phyloP scores from a whole-genome alignment of 2,329 filamentous ascomycete genomes.

The Microascus cirrosus region DNA sequence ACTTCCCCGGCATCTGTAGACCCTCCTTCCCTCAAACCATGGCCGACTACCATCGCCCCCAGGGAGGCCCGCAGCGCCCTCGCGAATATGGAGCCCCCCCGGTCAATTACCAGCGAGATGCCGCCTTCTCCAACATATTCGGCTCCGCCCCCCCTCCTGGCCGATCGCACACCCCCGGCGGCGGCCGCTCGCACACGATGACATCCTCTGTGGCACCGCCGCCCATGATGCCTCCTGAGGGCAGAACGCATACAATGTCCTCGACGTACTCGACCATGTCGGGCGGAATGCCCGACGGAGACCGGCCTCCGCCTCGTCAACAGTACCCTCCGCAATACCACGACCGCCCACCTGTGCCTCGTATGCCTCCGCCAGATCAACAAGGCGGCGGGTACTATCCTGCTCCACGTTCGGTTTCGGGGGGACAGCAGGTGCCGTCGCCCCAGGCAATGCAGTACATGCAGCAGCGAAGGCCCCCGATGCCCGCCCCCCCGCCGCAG shows the following conservation, averaged over 20 bases:
- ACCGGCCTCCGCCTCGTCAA: slow-evolving; percentile 52
- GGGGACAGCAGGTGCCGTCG: slow-evolving; percentile 32
- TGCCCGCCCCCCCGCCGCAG: slow-evolving; percentile 21
- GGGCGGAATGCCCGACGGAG: slow-evolving; percentile 31
- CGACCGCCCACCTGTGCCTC: slow-evolving; percentile 12
- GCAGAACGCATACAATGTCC: slow-evolving; percentile 69
- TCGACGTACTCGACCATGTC: slow-evolving; percentile 24
- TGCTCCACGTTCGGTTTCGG: slow-evolving; percentile 38
- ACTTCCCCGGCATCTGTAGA: slow-evolving; percentile 2
- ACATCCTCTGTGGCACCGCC: slow-evolving; percentile 58
- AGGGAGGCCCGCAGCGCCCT: slow-evolving; percentile 30
- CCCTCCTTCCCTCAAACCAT: slow-evolving; percentile 21
- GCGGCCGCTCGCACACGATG: slow-evolving; percentile 89
- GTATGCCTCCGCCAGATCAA: slow-evolving; percentile 26
- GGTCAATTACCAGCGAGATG: slow-evolving; percentile 67
- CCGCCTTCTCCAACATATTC: slow-evolving; percentile 93
- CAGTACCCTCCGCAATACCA: slow-evolving; percentile 24
- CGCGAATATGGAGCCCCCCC: slow-evolving; percentile 37
- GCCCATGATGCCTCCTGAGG: slow-evolving; percentile 33
- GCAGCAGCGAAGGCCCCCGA: slow-evolving; percentile 29
- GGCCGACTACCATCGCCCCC: slow-evolving; percentile 45
- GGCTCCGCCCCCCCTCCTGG: slow-evolving; percentile 76
- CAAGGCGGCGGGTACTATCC: slow-evolving; percentile 41
- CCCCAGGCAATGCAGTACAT: slow-evolving; percentile 29
- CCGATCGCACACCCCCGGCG: slow-evolving; percentile 62